phyloP scores from a whole-genome alignment of 306 rosid species.

The Inga laurina region DNA sequence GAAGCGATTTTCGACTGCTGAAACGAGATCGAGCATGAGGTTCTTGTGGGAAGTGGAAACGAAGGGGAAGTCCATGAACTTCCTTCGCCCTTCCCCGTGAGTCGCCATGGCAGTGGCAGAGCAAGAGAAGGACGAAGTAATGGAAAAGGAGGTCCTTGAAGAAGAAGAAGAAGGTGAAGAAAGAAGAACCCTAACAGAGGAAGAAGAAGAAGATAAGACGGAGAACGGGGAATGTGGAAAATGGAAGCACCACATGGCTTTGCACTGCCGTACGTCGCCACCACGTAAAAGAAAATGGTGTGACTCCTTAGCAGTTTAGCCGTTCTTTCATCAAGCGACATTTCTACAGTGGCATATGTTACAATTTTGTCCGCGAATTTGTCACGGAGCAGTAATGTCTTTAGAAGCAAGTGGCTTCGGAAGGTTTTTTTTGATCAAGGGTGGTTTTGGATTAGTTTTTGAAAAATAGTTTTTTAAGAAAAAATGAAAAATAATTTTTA shows the following conservation, averaged over 20 bases:
- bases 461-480: no score
- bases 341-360: no score
- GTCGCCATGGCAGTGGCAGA: slow-evolving; percentile 46
- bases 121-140: slow-evolving; percentile 32
- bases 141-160: slow-evolving; percentile 28
- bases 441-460: no score
- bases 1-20: slow-evolving; percentile 58
- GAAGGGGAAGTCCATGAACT: slow-evolving; percentile 68
- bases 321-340: not conserved
- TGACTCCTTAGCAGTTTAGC: not conserved
- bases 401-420: no score
- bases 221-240: slow-evolving; percentile 23
- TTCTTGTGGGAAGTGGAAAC: slow-evolving; percentile 63
- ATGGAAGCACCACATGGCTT: slow-evolving; percentile 28
- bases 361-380: no score
- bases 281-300: not conserved
- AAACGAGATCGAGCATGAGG: slow-evolving; percentile 66
- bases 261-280: slow-evolving; percentile 7
- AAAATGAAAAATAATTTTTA: no score
- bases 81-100: slow-evolving; percentile 32
- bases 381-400: no score
- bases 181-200: not conserved
- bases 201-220: slow-evolving; percentile 32
- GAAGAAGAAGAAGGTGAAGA: slow-evolving; percentile 1
- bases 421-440: no score